phyloP scores from a whole-genome alignment of 371 early-diverging fungal species.

The Lichtheimia ornata region DNA sequence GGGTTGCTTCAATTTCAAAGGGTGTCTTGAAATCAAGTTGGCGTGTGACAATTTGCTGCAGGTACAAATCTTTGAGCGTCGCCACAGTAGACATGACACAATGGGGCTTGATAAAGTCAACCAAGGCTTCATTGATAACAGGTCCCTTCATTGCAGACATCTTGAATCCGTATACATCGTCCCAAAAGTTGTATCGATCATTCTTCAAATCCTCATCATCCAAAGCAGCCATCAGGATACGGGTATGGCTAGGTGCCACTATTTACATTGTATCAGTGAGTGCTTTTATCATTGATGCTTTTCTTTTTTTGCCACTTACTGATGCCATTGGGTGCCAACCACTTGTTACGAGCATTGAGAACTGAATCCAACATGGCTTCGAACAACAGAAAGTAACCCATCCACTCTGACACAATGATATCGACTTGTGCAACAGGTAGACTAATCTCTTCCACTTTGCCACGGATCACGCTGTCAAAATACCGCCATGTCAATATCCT shows the following conservation, averaged over 20 bases:
- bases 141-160: conserved; percentile 81
- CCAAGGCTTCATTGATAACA: conserved; percentile 55
- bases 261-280: not conserved
- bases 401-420: conserved; percentile 91
- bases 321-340: conserved; percentile 69
- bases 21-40: conserved; percentile 56
- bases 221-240: conserved; percentile 74
- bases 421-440: conserved; percentile 82
- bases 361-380: conserved; percentile 93
- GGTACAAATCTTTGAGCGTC: conserved; percentile 70
- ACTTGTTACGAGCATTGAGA: conserved; percentile 80
- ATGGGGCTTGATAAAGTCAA: conserved; percentile 70
- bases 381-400: conserved; percentile 89
- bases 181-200: conserved; percentile 82
- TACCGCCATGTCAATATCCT: not conserved
- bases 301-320: conserved; percentile 37
- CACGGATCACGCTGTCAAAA: conserved; percentile 57
- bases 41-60: conserved; percentile 55
- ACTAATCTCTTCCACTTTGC: conserved; percentile 83
- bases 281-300: not conserved
- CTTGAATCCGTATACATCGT: conserved; percentile 87
- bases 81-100: conserved; percentile 69
- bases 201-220: conserved; percentile 82
- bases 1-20: conserved; percentile 59
- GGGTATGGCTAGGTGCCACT: conserved; percentile 80